phyloP scores from a whole-genome alignment of 108 stramenopile genomes.

The Nitzschia sp. region DNA sequence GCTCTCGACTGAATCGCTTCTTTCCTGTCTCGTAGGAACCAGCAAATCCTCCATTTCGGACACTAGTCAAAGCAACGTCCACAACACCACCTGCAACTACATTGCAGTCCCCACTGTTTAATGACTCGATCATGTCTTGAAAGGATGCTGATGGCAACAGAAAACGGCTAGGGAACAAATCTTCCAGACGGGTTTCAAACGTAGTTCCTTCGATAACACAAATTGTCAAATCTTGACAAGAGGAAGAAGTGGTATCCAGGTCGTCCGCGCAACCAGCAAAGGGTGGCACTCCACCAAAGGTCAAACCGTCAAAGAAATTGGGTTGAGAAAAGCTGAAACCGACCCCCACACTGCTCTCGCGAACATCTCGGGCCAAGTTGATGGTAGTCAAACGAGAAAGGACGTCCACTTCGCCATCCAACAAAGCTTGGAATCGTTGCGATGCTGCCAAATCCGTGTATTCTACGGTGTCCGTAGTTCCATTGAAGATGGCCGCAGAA shows the following conservation, averaged over 20 bases:
- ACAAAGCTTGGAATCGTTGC: constrained; percentile 39
- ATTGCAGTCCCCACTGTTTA: constrained; percentile 27
- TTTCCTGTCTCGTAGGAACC: constrained; percentile 26
- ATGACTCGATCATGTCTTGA: constrained; percentile 6
- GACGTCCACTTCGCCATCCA: constrained; percentile 44
- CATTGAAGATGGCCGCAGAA: constrained; percentile 50
- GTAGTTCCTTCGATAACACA: constrained; percentile 43
- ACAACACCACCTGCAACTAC: constrained; percentile 28
- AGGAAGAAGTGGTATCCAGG: constrained; percentile 7
- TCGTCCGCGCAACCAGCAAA: constrained; percentile 43
- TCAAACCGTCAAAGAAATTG: constrained; percentile 48
- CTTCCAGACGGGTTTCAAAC: neutral
- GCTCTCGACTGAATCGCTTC: constrained; percentile 26
- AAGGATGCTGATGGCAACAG: constrained; percentile 8
- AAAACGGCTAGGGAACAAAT: constrained; percentile 31
- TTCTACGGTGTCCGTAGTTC: constrained; percentile 25
- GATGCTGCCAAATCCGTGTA: constrained; percentile 30
- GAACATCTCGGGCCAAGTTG: constrained; percentile 37
- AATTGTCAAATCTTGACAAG: constrained; percentile 31
- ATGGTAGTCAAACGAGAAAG: constrained; percentile 39
- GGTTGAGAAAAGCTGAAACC: constrained; percentile 49
- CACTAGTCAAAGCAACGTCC: constrained; percentile 10
- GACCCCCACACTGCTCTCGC: constrained; percentile 9
- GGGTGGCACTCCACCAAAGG: constrained; percentile 34
- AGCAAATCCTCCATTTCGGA: constrained; percentile 25